Base-by-base conservation (phyloP, 2,329 filamentous ascomycete species). In the Penicillium sp. region DNA sequence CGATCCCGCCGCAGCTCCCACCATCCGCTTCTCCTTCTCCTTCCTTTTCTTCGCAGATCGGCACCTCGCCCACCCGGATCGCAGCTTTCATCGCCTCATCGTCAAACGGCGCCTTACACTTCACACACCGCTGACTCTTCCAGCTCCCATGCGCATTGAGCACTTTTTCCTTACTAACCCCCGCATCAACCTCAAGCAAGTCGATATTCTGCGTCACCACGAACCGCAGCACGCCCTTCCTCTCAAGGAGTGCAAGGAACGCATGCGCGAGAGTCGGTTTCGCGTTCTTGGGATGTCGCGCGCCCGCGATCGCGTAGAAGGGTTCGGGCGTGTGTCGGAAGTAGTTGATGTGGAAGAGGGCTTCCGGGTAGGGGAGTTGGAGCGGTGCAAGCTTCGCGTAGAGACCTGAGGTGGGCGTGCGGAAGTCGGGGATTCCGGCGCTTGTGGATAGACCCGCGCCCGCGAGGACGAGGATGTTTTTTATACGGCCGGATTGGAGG, bases 201-300 rank as follows among this genome's bases (percentile, higher is more conserved):
- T 97, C 93, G 68, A 97, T 96, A 73, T 97, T 97, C 73, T 97
- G 93, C 0, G 92, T 96, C 74, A 96, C 96, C 54, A 93, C 83
- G 81, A 91, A 92, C 66, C 88, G 81, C n/a, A 97, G 80, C 17
- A 94, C 79, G 8, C 84, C 85, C 77, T 92, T 95, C 63, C 86
- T 81, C 45, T 91, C 85, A 2, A 96, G 85, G 11, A 97, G 82
- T 1, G 86, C 82, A 65, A 97, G 87, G 78, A 97, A 97, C 41
- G 86, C 88, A 77, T 97, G 93, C 0, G 91, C 90, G 58, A 96
- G 82, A 1, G 93, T 96, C 0, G 93, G 93, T 46, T 87, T 83
- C 76, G 90, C 93, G 68, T 89, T 90, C n/a, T 91, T 91, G 0
- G 93, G 93, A 71, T 96, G 94, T 0, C 96, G 85, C 74, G 96